Conservation (phyloP, 2,329 filamentous ascomycete genomes). For the Talaromyces sp. region DNA sequence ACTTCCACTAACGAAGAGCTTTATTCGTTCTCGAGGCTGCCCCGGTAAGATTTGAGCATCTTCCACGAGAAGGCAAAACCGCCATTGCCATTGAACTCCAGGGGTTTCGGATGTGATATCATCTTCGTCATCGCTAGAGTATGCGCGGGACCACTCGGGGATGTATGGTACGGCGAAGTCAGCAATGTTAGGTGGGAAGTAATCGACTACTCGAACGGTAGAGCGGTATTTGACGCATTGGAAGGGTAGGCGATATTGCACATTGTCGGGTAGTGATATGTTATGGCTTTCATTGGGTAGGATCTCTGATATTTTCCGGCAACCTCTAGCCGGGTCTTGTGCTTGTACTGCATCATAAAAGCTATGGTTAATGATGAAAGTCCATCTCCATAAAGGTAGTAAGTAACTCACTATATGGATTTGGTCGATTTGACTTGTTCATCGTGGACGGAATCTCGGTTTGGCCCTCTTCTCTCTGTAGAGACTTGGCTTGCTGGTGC, state of each 20-base stretch:
- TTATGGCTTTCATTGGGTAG: constrained; percentile 48
- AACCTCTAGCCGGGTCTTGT: constrained; percentile 42
- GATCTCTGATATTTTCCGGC: constrained; percentile 49
- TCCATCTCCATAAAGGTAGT: not conserved
- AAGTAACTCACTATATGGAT: constrained; percentile 40
- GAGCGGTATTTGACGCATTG: constrained; percentile 69
- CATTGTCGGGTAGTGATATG: constrained; percentile 47
- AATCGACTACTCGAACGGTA: constrained; percentile 77
- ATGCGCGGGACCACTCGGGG: constrained; percentile 45
- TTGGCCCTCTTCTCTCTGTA: constrained; percentile 34
- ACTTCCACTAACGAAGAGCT: constrained; percentile 65
- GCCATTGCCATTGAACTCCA: constrained; percentile 69
- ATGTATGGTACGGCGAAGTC: constrained; percentile 64
- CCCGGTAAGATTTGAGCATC: constrained; percentile 53
- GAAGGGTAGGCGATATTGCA: constrained; percentile 63
- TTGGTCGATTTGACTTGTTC: constrained; percentile 35
- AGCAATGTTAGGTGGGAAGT: constrained; percentile 65
- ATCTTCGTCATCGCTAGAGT: constrained; percentile 29
- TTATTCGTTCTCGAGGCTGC: constrained; percentile 54
- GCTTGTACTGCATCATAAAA: constrained; percentile 45
- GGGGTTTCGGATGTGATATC: constrained; percentile 4
- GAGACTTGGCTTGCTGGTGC: constrained; percentile 31
- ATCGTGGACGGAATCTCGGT: constrained; percentile 24
- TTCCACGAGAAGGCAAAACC: constrained; percentile 75
- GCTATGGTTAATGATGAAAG: constrained; percentile 13